Base-by-base conservation (phyloP, 2,329 filamentous ascomycete genomes). In the Didymella glomerata region DNA sequence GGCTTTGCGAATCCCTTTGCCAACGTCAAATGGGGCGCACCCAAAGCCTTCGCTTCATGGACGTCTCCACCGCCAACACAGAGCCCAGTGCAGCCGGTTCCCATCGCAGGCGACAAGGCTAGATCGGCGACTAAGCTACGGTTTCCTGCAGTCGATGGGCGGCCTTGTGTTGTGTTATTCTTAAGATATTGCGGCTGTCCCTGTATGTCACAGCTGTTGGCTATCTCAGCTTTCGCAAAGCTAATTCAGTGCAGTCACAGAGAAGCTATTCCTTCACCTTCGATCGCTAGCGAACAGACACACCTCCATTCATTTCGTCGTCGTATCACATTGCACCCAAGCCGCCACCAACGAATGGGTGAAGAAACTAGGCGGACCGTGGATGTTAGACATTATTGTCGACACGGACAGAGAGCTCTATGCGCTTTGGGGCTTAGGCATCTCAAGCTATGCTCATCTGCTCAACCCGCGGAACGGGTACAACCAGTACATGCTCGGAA, bases 381-480 rank as follows among this genome's bases (percentile, higher is more conserved):
- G 85, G 83, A 81, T 80, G 70, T 79, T 87, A 28, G 79, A 84
- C 61, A 72, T 88, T 2, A 72, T 88, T 55, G 74, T 86, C 55
- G 85, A 88, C 74, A 81, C 85, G 66, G 81, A 83, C 58, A 81
- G 85, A 58, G 79, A 82, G 61, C 67, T 86, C 34, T 88, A 88
- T 66, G 84, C 85, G 2, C 80, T 83, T 11, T 88, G 85, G 85
- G 86, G 86, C 2, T 77, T 88, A 4, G 85, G 85, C n/a, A 71
- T 76, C 18, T 73, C 73, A 1, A 74, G 69, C 18, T 76, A 69
- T 66, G 73, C 66, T 2, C 74, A 76, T 49, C 48, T 76, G 8
- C 61, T 76, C 38, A 68, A 76, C 28, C 74, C 74, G 3, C 64
- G 73, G 6, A 76, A 76, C 46, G 74, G 74, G 2, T 74, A 73